Percentiles rank a stretch among this genome's conserved stretches.
phyloP scores from a whole-genome alignment of 2,329 filamentous ascomycete genomes.

The Fusarium buharicum region DNA sequence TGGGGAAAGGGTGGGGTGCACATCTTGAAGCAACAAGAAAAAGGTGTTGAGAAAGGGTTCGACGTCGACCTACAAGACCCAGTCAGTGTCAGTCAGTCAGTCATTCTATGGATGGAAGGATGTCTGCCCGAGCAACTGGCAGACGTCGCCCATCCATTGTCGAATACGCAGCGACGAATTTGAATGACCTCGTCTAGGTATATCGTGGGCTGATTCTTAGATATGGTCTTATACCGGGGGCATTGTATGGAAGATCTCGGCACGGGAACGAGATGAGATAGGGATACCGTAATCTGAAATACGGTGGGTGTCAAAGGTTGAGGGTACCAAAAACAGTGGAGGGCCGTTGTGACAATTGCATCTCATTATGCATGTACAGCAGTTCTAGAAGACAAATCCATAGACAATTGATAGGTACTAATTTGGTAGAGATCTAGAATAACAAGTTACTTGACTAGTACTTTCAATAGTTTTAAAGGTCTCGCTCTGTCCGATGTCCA shows the following conservation, averaged over 20 bases:
- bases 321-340: constrained; percentile 3
- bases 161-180: constrained; percentile 36
- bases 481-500: constrained; percentile 13
- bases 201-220: constrained; percentile 39
- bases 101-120: no score
- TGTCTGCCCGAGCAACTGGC: neutral
- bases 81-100: neutral
- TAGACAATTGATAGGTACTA: neutral
- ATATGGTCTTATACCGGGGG: constrained; percentile 28
- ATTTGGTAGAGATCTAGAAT: neutral
- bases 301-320: constrained; percentile 22
- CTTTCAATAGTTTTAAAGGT: neutral
- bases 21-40: constrained; percentile 18
- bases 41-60: constrained; percentile 42
- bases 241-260: constrained; percentile 24
- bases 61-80: constrained; percentile 34
- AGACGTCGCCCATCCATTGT: constrained; percentile 34
- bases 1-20: constrained; percentile 46
- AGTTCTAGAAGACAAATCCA: neutral
- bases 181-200: constrained; percentile 29
- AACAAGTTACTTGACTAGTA: neutral
- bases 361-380: neutral
- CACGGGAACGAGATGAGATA: constrained; percentile 10
- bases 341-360: neutral
- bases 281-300: constrained; percentile 27